A percentile compares a stretch with the other conserved stretches of the same genome.
Evolutionary conservation across 2,329 filamentous ascomycete genomes (phyloP).

Genomic region (Pleomassaria siparia): DNA sequence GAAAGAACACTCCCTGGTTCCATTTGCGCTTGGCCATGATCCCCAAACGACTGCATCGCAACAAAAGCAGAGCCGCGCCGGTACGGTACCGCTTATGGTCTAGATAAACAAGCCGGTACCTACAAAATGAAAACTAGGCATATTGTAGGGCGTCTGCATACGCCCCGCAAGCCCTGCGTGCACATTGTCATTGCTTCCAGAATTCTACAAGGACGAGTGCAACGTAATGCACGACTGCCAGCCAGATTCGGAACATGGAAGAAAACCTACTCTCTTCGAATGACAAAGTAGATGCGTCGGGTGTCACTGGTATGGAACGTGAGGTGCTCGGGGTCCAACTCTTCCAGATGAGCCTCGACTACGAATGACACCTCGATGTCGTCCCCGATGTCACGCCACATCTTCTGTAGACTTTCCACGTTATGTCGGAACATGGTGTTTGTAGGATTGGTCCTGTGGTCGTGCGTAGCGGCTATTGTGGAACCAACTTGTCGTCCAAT

Average conservation of each 20-base stretch:
- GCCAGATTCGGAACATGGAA: constrained; percentile 8
- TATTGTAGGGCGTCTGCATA: constrained; percentile 24
- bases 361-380: constrained; percentile 28
- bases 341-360: constrained; percentile 20
- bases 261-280: constrained; percentile 20
- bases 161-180: constrained; percentile 9
- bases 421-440: constrained; percentile 37
- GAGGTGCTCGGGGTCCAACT: constrained; percentile 10
- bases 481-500: constrained; percentile 56
- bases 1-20: constrained; percentile 4
- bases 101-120: background rate
- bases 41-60: background rate
- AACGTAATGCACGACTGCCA: constrained; percentile 4
- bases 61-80: constrained; percentile 6
- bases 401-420: constrained; percentile 31
- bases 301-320: constrained; percentile 16
- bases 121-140: constrained; percentile 9
- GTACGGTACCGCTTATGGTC: constrained; percentile 6
- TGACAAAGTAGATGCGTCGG: constrained; percentile 22
- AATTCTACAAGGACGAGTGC: constrained; percentile 4
- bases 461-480: constrained; percentile 18
- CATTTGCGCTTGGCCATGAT: constrained; percentile 2
- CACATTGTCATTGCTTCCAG: constrained; percentile 12
- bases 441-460: constrained; percentile 13
- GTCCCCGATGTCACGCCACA: constrained; percentile 45